phyloP scores from a whole-genome alignment of 768 basidiomycete species.

The Scleroderma citrinum region DNA sequence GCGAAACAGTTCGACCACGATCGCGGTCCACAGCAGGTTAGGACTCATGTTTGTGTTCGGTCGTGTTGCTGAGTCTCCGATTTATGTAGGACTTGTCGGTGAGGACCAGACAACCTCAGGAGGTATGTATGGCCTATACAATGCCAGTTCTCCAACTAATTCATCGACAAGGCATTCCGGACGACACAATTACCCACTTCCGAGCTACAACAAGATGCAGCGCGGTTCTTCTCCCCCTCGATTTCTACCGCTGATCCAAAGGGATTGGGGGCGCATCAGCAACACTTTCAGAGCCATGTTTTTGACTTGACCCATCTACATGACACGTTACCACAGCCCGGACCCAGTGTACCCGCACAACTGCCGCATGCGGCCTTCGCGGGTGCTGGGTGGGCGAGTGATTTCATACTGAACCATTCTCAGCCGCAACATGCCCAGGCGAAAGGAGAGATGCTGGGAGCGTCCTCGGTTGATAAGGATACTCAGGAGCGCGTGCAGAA shows the following conservation, averaged over 20 bases:
- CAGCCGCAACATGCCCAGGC: constrained; percentile 7
- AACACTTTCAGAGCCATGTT: constrained; percentile 44
- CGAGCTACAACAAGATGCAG: constrained; percentile 56
- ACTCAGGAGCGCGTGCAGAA: background rate
- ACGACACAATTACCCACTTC: constrained; percentile 39
- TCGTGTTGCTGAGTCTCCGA: background rate
- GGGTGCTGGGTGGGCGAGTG: constrained; percentile 52
- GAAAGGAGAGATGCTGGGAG: constrained; percentile 6
- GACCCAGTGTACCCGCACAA: constrained; percentile 7
- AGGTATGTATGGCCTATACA: constrained; percentile 37
- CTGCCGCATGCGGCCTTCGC: constrained; percentile 8
- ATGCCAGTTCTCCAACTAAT: background rate
- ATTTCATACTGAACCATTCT: constrained; percentile 37
- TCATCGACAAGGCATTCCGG: constrained; percentile 52
- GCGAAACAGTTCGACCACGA: constrained; percentile 77
- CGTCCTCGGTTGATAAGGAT: background rate
- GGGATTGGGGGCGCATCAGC: constrained; percentile 21
- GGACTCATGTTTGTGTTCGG: constrained; percentile 4
- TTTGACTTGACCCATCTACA: constrained; percentile 27
- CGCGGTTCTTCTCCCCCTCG: constrained; percentile 54
- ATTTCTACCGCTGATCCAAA: constrained; percentile 11
- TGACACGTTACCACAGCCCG: constrained; percentile 31
- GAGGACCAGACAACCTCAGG: constrained; percentile 54
- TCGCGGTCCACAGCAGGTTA: constrained; percentile 72
- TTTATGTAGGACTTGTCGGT: constrained; percentile 62